These are phyloP conservation scores for Hypsizygus marmoreus DNA, from an alignment of 768 basidiomycete species.

Conservation along the genomic window DNA sequence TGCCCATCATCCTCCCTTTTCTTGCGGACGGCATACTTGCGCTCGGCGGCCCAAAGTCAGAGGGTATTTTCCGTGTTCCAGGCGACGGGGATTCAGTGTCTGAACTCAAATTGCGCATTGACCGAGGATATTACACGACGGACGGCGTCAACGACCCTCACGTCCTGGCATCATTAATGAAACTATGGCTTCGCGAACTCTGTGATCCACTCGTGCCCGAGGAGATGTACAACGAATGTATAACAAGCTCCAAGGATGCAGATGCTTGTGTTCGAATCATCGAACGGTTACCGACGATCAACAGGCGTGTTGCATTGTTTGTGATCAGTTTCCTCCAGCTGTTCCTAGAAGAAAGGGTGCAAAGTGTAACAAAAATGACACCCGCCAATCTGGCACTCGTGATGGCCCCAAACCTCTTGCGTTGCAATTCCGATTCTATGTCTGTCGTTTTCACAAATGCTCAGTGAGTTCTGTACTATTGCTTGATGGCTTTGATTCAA, in stretches of 20 bases:
- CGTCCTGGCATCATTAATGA: constrained; percentile 85
- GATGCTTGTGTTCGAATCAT: constrained; percentile 75
- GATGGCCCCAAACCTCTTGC: constrained; percentile 87
- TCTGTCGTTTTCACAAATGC: constrained; percentile 89
- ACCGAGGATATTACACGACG: constrained; percentile 87
- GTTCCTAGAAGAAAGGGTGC: constrained; percentile 78
- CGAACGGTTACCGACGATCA: constrained; percentile 78
- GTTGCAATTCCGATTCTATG: constrained; percentile 88
- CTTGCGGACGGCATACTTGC: constrained; percentile 90
- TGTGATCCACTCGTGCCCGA: constrained; percentile 90
- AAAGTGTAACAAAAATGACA: constrained; percentile 84
- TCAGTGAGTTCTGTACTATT: constrained; percentile 58
- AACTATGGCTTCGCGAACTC: constrained; percentile 92
- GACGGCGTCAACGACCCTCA: constrained; percentile 91
- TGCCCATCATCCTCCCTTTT: constrained; percentile 93
- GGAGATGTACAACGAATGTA: constrained; percentile 90
- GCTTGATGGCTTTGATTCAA: constrained; percentile 4
- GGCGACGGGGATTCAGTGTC: constrained; percentile 90
- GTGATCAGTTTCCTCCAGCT: constrained; percentile 89
- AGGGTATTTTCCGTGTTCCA: constrained; percentile 92
- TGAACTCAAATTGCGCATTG: constrained; percentile 86
- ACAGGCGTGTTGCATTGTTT: constrained; percentile 84
- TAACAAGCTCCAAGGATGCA: constrained; percentile 66
- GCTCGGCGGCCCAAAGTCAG: constrained; percentile 78
- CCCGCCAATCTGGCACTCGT: constrained; percentile 85